Conservation (phyloP, 441 rosid genomes). For the Erodium moschatum region DNA sequence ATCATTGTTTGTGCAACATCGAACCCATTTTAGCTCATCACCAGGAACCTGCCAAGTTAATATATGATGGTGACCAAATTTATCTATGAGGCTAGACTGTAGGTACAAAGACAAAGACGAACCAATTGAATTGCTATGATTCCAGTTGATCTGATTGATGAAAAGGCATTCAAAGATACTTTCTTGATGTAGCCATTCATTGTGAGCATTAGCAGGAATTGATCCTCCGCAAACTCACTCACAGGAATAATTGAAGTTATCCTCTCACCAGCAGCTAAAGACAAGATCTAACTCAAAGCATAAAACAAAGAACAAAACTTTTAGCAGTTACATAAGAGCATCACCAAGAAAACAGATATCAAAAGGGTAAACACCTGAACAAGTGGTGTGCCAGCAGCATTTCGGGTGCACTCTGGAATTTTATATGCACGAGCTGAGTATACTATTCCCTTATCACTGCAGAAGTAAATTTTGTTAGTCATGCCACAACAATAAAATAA, state of each 20-base stretch:
- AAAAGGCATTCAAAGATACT: constrained; percentile 67
- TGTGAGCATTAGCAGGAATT: constrained; percentile 84
- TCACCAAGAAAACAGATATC: constrained; percentile 15
- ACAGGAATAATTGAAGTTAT: constrained; percentile 89
- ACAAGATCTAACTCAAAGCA: constrained; percentile 50
- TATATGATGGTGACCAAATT: neutral
- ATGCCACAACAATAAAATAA: neutral
- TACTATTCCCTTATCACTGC: constrained; percentile 84
- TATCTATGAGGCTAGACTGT: neutral
- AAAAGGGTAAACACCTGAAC: constrained; percentile 55
- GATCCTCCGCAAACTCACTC: constrained; percentile 70
- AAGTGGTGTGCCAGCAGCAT: constrained; percentile 88
- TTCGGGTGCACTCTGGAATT: constrained; percentile 79
- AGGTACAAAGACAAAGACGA: constrained; percentile 23
- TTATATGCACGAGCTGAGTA: constrained; percentile 90
- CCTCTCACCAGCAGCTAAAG: constrained; percentile 85
- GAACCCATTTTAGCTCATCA: constrained; percentile 91
- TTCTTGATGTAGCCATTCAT: constrained; percentile 92
- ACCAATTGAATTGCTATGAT: constrained; percentile 95
- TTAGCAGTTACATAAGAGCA: constrained; percentile 18
- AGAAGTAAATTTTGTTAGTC: constrained; percentile 14
- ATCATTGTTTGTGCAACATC: constrained; percentile 76
- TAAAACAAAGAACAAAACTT: constrained; percentile 15
- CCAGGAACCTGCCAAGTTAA: constrained; percentile 62
- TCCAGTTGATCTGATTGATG: constrained; percentile 89